Evolutionary conservation across 306 rosid genomes (phyloP).

Genomic region (Pyrus communis): DNA sequence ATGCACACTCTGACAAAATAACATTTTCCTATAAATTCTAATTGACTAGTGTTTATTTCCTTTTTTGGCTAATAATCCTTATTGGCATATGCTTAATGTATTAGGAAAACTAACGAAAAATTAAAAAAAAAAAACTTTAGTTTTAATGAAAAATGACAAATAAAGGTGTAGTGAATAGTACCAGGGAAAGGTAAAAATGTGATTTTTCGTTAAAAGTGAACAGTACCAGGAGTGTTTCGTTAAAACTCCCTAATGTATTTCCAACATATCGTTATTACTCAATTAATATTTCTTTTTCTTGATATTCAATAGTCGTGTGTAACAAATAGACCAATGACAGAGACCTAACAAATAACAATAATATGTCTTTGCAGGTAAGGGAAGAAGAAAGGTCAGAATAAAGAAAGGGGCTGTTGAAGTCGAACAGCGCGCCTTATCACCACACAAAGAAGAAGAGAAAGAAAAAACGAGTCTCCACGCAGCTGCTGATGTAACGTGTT

Average conservation of each 20-base stretch:
- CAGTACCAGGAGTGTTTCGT: too few relatives aligned
- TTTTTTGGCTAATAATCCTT: neutral
- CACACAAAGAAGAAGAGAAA: neutral
- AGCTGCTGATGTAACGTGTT: neutral
- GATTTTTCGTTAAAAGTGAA: too few relatives aligned
- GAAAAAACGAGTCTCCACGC: constrained; percentile 17
- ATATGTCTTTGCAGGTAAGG: constrained; percentile 22
- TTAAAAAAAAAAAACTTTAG: too few relatives aligned
- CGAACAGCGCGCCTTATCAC: neutral
- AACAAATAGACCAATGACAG: neutral
- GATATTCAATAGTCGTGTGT: neutral
- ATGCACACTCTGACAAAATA: neutral
- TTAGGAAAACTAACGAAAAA: too few relatives aligned
- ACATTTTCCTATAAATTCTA: neutral
- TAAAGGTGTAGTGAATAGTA: too few relatives aligned
- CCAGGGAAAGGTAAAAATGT: too few relatives aligned
- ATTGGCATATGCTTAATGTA: neutral
- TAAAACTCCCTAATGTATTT: neutral
- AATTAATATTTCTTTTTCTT: neutral
- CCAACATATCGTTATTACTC: neutral
- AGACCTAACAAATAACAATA: neutral
- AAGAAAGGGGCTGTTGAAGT: constrained; percentile 36
- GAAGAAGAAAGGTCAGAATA: constrained; percentile 31
- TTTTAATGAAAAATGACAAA: too few relatives aligned
- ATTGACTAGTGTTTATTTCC: neutral